Conservation (phyloP, 2,329 filamentous ascomycete species). For the Aspergillus viridinutans region DNA sequence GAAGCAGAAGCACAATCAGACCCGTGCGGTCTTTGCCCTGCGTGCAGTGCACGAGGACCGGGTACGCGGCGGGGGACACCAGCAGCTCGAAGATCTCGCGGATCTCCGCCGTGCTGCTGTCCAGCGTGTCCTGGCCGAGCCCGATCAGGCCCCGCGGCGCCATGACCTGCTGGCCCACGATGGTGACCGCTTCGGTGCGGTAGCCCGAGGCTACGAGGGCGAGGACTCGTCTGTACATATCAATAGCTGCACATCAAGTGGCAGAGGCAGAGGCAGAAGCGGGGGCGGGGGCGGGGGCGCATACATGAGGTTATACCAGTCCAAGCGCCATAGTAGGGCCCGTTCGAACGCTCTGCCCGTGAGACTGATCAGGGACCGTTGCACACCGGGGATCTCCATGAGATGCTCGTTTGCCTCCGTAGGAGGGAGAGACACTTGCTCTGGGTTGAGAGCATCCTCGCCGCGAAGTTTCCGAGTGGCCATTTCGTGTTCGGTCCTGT, state of each 20-base stretch:
- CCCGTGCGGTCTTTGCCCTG: constrained; percentile 86
- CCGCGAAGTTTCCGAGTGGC: constrained; percentile 59
- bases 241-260: not conserved
- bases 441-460: constrained; percentile 18
- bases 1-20: constrained; percentile 62
- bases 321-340: constrained; percentile 63
- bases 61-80: constrained; percentile 45
- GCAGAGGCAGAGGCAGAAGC: not conserved
- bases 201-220: constrained; percentile 62
- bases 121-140: constrained; percentile 65
- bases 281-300: constrained; percentile 12
- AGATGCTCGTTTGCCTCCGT: constrained; percentile 49
- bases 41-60: constrained; percentile 74
- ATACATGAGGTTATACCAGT: constrained; percentile 63
- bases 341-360: constrained; percentile 69
- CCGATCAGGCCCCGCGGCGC: constrained; percentile 66
- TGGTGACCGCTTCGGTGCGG: constrained; percentile 63
- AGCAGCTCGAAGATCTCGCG: constrained; percentile 66
- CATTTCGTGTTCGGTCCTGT: constrained; percentile 67
- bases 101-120: constrained; percentile 63
- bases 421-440: constrained; percentile 39
- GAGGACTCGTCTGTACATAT: constrained; percentile 51
- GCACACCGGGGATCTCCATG: constrained; percentile 59
- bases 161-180: constrained; percentile 69
- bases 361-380: constrained; percentile 66